Evolutionary conservation across 2,329 filamentous ascomycete species (phyloP), one percentile per base, ranked within the genome.

Genomic region (Zymoseptoria pseudotritici): DNA sequence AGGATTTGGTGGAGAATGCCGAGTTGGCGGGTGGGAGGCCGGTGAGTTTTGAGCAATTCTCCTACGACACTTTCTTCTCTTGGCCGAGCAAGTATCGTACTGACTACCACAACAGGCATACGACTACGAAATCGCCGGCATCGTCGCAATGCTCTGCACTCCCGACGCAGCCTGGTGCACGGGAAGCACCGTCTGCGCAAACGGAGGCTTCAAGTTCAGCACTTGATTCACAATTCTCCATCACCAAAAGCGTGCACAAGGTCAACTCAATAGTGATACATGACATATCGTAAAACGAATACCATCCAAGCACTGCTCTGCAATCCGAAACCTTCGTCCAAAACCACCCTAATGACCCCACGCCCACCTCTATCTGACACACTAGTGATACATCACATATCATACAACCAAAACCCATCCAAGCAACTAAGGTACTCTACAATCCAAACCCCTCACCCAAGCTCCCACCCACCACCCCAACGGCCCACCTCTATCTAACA

Each of bases 111-210:
- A 2, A 8, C 24, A 73, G 70, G 89, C 81, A 2, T 89, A 88
- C 70, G 82, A 84, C 29, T 76, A 79, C 55, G 89, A 93, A 76
- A 80, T 93, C 73, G 89, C 88, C 0, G 89, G 88, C 0, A 82
- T 90, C 4, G 86, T 91, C 19, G 88, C 83, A 2, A 91, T 92
- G 87, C 75, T 92, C 21, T 90, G 88, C 71, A 82, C 82, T 4
- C 78, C 80, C 5, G 90, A 93, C 71, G 82, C 83, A n/a, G 82
- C 79, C 7, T 93, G 89, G 89, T 73, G 85, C 69, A 94, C 89
- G 0, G 90, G 90, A 1, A 88, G 87, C 73, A 87, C 91, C 22
- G 83, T 94, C 3, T 89, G 86, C 75, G 88, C 89, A 7, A 93
- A 93, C 70, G 90, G 90, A 1, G 90, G 90, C 6, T 86, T 91